Evolutionary conservation across 139 green algal genomes (phyloP).

Genomic region (Picocystis salinarum): DNA sequence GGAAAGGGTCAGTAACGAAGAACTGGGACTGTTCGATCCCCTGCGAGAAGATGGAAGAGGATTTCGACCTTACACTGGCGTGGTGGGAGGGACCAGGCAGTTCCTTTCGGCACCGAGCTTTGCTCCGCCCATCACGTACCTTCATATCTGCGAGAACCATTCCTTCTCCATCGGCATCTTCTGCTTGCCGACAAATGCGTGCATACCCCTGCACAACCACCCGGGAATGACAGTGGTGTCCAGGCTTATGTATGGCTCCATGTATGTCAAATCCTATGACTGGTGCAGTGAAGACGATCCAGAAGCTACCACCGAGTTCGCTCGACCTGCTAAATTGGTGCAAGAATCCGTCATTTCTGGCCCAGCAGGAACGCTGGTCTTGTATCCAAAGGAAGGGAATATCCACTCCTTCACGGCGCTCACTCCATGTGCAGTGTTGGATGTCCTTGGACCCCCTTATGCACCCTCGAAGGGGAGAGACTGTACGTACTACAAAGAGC

Average conservation of each 20-base stretch:
- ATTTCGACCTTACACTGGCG: no score
- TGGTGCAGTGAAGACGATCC: constrained; percentile 1
- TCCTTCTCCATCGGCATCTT: constrained; percentile 70
- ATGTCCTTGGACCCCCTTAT: constrained; percentile 78
- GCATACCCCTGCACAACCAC: constrained; percentile 79
- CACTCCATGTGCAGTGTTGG: constrained; percentile 64
- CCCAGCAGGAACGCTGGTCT: constrained; percentile 16
- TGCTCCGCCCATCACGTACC: constrained; percentile 61
- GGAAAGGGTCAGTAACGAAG: no score
- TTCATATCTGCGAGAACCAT: constrained; percentile 58
- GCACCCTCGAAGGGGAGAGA: constrained; percentile 24
- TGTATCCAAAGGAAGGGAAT: constrained; percentile 57
- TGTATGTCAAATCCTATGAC: constrained; percentile 61
- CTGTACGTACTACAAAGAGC: constrained; percentile 71
- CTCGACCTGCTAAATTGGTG: constrained; percentile 13
- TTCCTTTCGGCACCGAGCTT: no score
- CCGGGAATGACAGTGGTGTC: constrained; percentile 39
- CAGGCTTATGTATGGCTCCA: constrained; percentile 61
- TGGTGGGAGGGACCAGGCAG: no score
- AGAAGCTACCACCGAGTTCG: neutral
- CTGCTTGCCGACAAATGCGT: constrained; percentile 32
- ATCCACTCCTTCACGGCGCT: constrained; percentile 74
- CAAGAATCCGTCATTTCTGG: constrained; percentile 14
- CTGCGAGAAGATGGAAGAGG: no score
- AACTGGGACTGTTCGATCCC: no score